Evolutionary conservation across 1,139 yeast genomes (phyloP), one percentile per base, ranked within the genome.

Genomic region (Zygosaccharomyces sapae): DNA sequence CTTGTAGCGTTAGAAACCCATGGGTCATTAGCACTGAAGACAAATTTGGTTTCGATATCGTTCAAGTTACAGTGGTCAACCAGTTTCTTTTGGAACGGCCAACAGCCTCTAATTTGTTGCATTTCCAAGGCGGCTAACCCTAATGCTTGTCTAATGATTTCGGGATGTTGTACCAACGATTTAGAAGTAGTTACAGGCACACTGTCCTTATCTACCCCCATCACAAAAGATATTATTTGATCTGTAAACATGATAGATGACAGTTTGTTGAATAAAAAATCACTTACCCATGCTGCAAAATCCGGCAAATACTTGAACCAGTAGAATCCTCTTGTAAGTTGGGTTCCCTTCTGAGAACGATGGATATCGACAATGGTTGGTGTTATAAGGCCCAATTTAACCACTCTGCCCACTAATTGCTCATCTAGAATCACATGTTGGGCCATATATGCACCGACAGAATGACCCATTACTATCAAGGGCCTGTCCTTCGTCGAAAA

Each of bases 351-450:
- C n/a, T 67, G 68, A 9, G 84, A 78, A 30, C 63, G 59, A 18
- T 75, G 76, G 34, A 82, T 76, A 51, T 80, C 80, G 13, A 71
- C 68, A 27, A 81, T 70, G 0, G 87, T 80, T 1, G 88, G 88
- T 39, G 84, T 80, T 13, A 81, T 67, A 45, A 81, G 65, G 0
- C 86, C 85, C 7, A 76, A 69, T 37, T 53, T 48, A 5, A 34
- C 33, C 5, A 59, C 56, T 16, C 43, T 47, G 3, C 57, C 62
- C 4, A 38, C 40, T 13, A 58, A 33, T 1, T 44, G 16, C 5
- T 43, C 38, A 16, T 55, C 47, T 16, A 54, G 36, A 1, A 73
- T 69, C 0, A 77, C 68, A 43, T 81, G 63, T 61, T 81, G 85
- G 5, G 69, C 68, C 44, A 81, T 66, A 67, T 74, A 81, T 0